Base-by-base conservation (phyloP, 106 monocot genomes). In the Platanthera zijinensis region DNA sequence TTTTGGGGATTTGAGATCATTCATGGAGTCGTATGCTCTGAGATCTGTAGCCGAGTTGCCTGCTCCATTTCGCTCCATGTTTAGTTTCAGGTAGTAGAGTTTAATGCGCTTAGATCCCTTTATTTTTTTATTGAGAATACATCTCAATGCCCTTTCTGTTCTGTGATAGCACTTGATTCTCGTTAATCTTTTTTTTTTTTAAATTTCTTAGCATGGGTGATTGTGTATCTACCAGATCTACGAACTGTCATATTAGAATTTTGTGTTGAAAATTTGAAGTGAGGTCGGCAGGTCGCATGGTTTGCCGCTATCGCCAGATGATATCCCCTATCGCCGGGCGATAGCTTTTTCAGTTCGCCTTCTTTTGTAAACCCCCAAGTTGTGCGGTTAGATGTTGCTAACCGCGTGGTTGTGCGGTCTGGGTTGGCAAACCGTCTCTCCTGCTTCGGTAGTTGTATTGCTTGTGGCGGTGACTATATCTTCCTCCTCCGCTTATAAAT, bases 41-140 rank as follows among this genome's bases (percentile, higher is more conserved):
- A 87, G 76, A 81, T 87, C 85, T 25, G 90, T 87, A 18, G 50
- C 57, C 1, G 90, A 87, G 62, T 76, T 90, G 74, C 90, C 90
- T 52, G 72, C 72, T 45, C 84, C 78, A 5, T 90, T 90, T 77
- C 87, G 79, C 52, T 79, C 85, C 13, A 71, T 80, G 25, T 90
- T 90, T 79, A 74, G 68, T 67, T 90, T 90, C 90, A 90, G 90
- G 90, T 90, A 67, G 49, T 56, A 57, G 52, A 48, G 18, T 75
- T 45, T 7, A 75, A 39, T 75, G 47, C 50, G 52, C 21, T 74
- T 0, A 64, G 51, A 10, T 62, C 50, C 5, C 53, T 25, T 74
- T 74, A 1, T 74, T 25, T 74, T n/a, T 74, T 10, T 74, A 28
- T 11, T 51, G 9, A 52, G 25, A 28, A 53, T 52, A 22, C 22